phyloP scores from a whole-genome alignment of 2,329 filamentous ascomycete genomes.

The Hymenoscyphus fructigenus region DNA sequence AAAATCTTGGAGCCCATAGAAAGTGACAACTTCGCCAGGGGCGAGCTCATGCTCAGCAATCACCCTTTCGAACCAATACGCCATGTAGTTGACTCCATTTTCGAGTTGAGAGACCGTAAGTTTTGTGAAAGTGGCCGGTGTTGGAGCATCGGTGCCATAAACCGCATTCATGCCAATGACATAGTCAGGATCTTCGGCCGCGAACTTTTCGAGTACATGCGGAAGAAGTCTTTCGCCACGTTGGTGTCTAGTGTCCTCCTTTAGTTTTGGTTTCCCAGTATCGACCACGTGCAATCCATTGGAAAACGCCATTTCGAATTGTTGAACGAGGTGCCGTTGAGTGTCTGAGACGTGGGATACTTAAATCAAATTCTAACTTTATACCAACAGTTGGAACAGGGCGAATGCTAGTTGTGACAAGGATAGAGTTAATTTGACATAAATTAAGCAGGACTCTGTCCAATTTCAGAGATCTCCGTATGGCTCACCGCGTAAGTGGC shows the following conservation, averaged over 20 bases:
- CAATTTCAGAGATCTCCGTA: background rate
- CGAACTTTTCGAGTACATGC: conserved; percentile 21
- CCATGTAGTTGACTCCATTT: conserved; percentile 24
- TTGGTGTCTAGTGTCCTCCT: background rate
- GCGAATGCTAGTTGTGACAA: background rate
- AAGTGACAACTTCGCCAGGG: conserved; percentile 18
- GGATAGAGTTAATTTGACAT: background rate
- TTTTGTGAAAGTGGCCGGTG: conserved; percentile 11
- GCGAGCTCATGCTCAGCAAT: background rate
- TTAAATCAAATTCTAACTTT: background rate
- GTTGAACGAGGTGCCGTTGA: background rate
- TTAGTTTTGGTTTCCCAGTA: background rate
- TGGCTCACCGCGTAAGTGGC: background rate
- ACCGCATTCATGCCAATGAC: conserved; percentile 21
- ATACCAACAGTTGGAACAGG: background rate
- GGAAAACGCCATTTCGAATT: background rate
- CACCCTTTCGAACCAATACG: conserved; percentile 23
- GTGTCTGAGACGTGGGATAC: background rate
- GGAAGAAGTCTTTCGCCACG: conserved; percentile 20
- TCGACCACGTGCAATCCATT: background rate
- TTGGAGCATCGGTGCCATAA: background rate
- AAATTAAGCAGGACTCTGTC: background rate
- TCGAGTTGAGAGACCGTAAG: conserved; percentile 23
- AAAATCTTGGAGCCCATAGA: conserved; percentile 29
- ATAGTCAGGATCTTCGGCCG: conserved; percentile 15